phyloP scores from a whole-genome alignment of 441 rosid species.

The Breynia disticha region DNA sequence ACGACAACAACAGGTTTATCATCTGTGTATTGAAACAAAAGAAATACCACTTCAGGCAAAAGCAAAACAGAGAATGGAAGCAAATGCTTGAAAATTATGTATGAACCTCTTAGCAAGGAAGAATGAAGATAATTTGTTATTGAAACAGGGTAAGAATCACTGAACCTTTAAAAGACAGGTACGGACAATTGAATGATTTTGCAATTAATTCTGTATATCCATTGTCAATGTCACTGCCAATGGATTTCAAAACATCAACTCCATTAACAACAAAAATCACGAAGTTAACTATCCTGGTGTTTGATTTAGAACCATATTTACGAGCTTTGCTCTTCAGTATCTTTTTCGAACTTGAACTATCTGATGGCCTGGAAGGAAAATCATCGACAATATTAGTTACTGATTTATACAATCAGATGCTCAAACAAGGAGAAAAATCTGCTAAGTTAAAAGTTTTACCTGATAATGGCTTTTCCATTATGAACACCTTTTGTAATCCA shows the following conservation, averaged over 20 bases:
- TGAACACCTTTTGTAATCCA: slow-evolving; percentile 63
- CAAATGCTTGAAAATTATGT: too few species aligned
- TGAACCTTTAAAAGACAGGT: slow-evolving; percentile 61
- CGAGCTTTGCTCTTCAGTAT: slow-evolving; percentile 35
- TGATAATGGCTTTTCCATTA: slow-evolving; percentile 42
- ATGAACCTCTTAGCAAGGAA: too few species aligned
- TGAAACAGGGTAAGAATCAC: too few species aligned
- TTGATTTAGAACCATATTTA: slow-evolving; percentile 17
- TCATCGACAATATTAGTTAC: slow-evolving; percentile 8
- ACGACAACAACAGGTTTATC: slow-evolving; percentile 69
- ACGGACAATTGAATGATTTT: slow-evolving; percentile 39
- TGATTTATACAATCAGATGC: slow-evolving; percentile 4
- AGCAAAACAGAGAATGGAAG: background rate
- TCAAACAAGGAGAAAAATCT: background rate
- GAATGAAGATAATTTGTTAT: background rate
- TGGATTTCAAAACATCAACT: slow-evolving; percentile 44
- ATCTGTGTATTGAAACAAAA: slow-evolving; percentile 34
- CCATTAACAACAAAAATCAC: slow-evolving; percentile 59
- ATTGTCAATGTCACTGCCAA: slow-evolving; percentile 21
- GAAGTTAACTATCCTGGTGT: slow-evolving; percentile 47
- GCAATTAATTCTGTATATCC: slow-evolving; percentile 32
- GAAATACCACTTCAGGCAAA: slow-evolving; percentile 1
- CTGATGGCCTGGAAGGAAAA: slow-evolving; percentile 44
- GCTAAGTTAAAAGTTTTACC: slow-evolving; percentile 32
- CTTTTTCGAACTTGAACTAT: slow-evolving; percentile 31